Conservation (phyloP, 768 basidiomycete genomes). For the Rhodotorula graminis region DNA sequence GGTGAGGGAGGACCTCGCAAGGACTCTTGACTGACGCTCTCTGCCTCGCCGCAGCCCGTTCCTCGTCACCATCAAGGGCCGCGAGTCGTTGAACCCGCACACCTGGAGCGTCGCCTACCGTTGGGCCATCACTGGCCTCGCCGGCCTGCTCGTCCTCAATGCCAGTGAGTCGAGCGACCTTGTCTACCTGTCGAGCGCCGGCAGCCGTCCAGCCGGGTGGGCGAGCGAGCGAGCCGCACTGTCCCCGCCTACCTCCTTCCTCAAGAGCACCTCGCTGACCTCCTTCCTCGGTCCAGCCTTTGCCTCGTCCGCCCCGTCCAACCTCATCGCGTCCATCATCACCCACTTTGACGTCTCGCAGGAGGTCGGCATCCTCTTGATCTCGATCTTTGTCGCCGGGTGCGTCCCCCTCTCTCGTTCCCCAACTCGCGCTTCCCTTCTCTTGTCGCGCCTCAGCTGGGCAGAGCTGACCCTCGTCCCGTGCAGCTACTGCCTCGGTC, state of each 20-base stretch:
- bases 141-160: slow-evolving; percentile 43
- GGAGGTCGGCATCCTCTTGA: slow-evolving; percentile 42
- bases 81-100: slow-evolving; percentile 40
- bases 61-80: slow-evolving; percentile 38
- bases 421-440: too few relatives aligned
- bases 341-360: slow-evolving; percentile 37
- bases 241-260: not conserved
- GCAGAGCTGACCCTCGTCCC: slow-evolving; percentile 19
- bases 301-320: slow-evolving; percentile 41
- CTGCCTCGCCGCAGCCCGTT: slow-evolving; percentile 10
- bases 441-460: slow-evolving; percentile 14
- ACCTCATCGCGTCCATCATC: slow-evolving; percentile 39
- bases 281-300: slow-evolving; percentile 30
- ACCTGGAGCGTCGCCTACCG: slow-evolving; percentile 39
- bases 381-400: slow-evolving; percentile 42
- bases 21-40: too few relatives aligned
- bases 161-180: slow-evolving; percentile 22
- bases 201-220: too few relatives aligned
- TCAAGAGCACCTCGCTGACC: not conserved
- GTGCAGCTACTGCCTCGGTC: slow-evolving; percentile 38
- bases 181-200: too few relatives aligned
- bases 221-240: not conserved
- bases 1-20: not conserved
- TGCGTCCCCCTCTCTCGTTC: slow-evolving; percentile 21
- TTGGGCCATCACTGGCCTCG: slow-evolving; percentile 41